Evolutionary conservation across 805 yeast genomes (phyloP).

Genomic region (Nakazawaea ernobii): DNA sequence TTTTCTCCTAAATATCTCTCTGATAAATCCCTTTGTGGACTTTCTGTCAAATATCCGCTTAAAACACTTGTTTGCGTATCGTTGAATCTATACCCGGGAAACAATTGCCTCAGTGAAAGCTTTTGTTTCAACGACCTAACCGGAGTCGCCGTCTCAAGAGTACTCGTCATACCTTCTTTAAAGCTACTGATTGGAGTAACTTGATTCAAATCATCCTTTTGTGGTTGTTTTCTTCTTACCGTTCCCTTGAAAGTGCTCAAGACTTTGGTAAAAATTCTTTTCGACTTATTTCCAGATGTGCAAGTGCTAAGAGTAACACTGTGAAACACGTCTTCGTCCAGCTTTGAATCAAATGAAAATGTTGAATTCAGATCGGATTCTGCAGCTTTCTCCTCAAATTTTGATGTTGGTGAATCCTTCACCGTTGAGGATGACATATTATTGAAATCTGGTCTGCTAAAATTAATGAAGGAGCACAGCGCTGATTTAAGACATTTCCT

Average conservation of each 20-base stretch:
- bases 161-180: too few relatives aligned
- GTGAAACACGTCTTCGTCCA: background rate
- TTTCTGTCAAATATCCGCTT: background rate
- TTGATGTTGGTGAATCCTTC: background rate
- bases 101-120: background rate
- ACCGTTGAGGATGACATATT: background rate
- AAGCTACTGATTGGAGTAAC: too few relatives aligned
- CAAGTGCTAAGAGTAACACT: background rate
- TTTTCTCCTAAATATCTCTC: conserved; percentile 4
- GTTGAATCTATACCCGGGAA: background rate
- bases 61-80: background rate
- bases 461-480: background rate
- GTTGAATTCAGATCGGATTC: background rate
- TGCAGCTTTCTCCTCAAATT: background rate
- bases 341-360: background rate
- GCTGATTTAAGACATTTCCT: background rate
- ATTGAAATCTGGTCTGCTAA: background rate
- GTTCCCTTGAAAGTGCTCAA: background rate
- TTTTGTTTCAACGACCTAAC: background rate
- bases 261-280: background rate
- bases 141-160: background rate
- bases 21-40: background rate
- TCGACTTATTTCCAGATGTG: background rate
- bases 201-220: background rate
- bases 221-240: background rate